Percentiles rank a stretch among this genome's conserved stretches.
These are phyloP conservation scores for Chloranthus sessilifolius DNA, from an alignment of 164 flowering plant genomes.

Conservation along the genomic window DNA sequence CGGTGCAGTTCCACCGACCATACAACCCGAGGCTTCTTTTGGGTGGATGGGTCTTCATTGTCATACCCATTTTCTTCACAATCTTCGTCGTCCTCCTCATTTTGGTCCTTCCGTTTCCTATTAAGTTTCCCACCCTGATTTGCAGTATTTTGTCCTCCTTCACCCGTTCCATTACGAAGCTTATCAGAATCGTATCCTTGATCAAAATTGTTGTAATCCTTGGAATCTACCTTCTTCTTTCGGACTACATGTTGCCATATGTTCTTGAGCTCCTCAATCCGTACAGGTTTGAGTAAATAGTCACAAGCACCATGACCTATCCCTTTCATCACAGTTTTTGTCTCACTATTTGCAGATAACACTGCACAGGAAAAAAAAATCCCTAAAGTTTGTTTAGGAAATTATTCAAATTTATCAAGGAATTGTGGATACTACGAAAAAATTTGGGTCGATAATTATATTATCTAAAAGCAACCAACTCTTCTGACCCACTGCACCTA, in stretches of 20 bases:
- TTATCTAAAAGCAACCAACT: no score
- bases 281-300: conserved; percentile 81
- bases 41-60: conserved; percentile 59
- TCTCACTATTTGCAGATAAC: conserved; percentile 74
- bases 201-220: conserved; percentile 26
- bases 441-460: no score
- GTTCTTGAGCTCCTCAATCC: conserved; percentile 80
- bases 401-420: no score
- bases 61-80: conserved; percentile 44
- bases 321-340: conserved; percentile 77
- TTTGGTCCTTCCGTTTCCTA: conserved; percentile 63
- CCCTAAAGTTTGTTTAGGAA: no score
- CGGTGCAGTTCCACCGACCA: conserved; percentile 88
- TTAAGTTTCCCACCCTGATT: conserved; percentile 45
- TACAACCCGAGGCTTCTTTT: conserved; percentile 85
- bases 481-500: no score
- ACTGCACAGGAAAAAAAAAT: conserved; percentile 39
- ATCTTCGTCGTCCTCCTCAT: conserved; percentile 63
- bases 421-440: no score
- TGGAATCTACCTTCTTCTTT: conserved; percentile 45
- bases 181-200: conserved; percentile 14
- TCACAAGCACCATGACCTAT: conserved; percentile 87
- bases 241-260: conserved; percentile 97
- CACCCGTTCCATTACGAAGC: conserved; percentile 22
- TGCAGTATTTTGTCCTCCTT: conserved; percentile 27